Evolutionary conservation across 2,329 filamentous ascomycete species (phyloP), one percentile per base, ranked within the genome.

Genomic region (Fusarium domesticum): DNA sequence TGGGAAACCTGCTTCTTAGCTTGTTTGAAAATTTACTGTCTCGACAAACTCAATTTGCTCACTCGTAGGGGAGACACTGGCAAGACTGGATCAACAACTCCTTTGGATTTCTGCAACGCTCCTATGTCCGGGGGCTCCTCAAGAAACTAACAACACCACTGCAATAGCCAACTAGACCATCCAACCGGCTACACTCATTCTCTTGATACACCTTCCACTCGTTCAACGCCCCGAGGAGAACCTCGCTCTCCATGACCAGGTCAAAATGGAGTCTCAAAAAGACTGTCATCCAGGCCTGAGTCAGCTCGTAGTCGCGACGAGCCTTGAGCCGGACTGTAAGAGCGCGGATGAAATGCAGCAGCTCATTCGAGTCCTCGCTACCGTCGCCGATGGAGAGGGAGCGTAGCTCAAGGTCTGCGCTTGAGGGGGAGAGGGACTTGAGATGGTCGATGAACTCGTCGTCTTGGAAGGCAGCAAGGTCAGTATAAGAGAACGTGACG

Each of bases 271-370:
- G 71, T 37, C 84, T 80, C 47, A 98, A 65, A 61, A 97, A 95
- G 1, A 97, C 92, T 2, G 86, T 84, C 90, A 98, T 97, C 92
- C 93, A 98, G 0, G 90, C 89, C 67, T 97, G 91, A 14, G 89
- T 87, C 31, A 98, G 76, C 69, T 98, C 93, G 66, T 95, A 98
- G 66, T 97, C 93, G 37, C 80, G 80, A 52, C 84, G 82, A 39
- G 80, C 73, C 34, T 73, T 69, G 40, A 97, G 71, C 11, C 86
- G 77, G 42, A 72, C 75, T 0, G 88, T 95, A 43, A 98, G 69
- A 2, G 90, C 90, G n/a, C 73, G 68, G 39, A 97, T 83, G 62
- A 98, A 98, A 41, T 83, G 76, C 1, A 84, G 72, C 15, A 95
- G 71, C 66, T 97, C 93, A 45, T 85, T 81, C 50, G 80, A 68